Evolutionary conservation across 139 green algal genomes (phyloP).

Genomic region (Ettlia oleoabundans): DNA sequence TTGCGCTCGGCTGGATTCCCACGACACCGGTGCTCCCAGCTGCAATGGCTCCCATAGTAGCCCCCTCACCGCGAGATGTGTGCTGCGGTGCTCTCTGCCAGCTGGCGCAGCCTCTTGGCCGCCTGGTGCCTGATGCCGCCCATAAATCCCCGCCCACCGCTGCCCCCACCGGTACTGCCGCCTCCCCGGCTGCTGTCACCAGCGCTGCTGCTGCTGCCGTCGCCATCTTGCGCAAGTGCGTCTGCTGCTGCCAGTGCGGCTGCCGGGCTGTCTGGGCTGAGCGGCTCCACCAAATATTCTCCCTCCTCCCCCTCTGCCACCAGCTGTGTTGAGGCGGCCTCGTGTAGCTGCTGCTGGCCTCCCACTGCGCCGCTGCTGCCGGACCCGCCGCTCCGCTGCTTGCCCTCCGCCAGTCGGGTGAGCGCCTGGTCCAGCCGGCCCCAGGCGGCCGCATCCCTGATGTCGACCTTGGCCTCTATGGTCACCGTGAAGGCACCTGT

Average conservation of each 20-base stretch:
- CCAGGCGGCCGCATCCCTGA: conserved; percentile 56
- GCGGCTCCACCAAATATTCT: neutral
- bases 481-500: conserved; percentile 54
- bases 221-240: neutral
- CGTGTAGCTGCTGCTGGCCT: neutral
- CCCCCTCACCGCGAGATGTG: conserved; percentile 34
- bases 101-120: conserved; percentile 32
- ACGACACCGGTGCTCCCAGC: too few relatives aligned
- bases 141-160: conserved; percentile 4
- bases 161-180: neutral
- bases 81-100: conserved; percentile 44
- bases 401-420: conserved; percentile 4
- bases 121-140: conserved; percentile 17
- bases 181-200: too few relatives aligned
- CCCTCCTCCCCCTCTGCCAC: neutral
- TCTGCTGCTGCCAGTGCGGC: neutral
- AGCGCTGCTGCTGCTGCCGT: neutral
- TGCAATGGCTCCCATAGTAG: neutral
- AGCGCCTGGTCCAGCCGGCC: conserved; percentile 51
- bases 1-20: too few relatives aligned
- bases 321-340: too few relatives aligned
- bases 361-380: neutral
- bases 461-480: conserved; percentile 58
- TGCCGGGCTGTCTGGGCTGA: neutral
- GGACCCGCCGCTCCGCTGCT: neutral